Conservation (phyloP, 2,329 filamentous ascomycete genomes). For the Botrytis squamosa region DNA sequence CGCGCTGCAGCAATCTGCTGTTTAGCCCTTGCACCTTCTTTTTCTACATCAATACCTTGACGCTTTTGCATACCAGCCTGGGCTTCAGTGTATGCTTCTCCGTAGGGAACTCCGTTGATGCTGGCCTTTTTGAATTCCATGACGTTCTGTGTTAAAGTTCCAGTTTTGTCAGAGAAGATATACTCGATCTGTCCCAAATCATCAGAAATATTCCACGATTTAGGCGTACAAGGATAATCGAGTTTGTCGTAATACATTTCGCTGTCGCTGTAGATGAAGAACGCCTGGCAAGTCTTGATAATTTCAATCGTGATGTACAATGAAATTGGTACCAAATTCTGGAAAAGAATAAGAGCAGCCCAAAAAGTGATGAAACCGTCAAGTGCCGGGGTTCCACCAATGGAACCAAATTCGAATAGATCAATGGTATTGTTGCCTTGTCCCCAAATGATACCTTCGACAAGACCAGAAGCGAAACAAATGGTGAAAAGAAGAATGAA, state of each 20-base stretch:
- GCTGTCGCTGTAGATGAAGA: conserved; percentile 96
- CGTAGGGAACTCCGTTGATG: conserved; percentile 93
- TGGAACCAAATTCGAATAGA: conserved; percentile 84
- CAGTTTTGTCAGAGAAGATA: conserved; percentile 95
- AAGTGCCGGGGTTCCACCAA: conserved; percentile 70
- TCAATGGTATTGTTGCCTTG: conserved; percentile 70
- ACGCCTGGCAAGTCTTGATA: conserved; percentile 84
- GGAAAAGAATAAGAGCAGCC: conserved; percentile 90
- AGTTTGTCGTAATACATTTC: conserved; percentile 97
- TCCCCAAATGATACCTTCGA: conserved; percentile 80
- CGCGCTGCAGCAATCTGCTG: conserved; percentile 79
- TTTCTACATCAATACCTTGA: conserved; percentile 81
- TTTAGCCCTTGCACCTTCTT: conserved; percentile 69
- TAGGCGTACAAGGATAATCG: conserved; percentile 93
- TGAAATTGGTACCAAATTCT: conserved; percentile 98
- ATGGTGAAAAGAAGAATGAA: conserved; percentile 86
- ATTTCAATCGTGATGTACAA: conserved; percentile 98
- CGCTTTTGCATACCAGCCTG: conserved; percentile 95
- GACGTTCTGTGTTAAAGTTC: conserved; percentile 85
- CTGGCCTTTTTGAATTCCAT: conserved; percentile 99
- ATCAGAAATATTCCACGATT: conserved; percentile 98
- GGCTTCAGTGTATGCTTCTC: conserved; percentile 96
- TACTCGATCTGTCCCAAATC: conserved; percentile 98
- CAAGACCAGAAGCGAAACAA: conserved; percentile 81
- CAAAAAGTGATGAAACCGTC: conserved; percentile 97